phyloP scores from a whole-genome alignment of 1,139 yeast species.

The Yamadazyma triangularis region DNA sequence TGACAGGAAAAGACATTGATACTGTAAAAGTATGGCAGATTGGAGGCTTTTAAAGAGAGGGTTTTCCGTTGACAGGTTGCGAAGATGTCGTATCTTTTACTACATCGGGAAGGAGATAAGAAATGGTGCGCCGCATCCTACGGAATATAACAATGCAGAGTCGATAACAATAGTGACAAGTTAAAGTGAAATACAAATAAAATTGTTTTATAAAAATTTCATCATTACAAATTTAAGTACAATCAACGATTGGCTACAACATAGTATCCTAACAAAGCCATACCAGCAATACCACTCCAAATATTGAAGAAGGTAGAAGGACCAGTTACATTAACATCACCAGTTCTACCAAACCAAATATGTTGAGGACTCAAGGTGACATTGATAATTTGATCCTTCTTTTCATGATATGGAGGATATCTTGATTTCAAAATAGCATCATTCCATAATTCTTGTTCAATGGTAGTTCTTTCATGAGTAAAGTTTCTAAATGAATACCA shows the following conservation, averaged over 20 bases:
- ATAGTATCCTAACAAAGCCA: constrained; percentile 10
- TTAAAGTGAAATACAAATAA: no score
- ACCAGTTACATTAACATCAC: constrained; percentile 31
- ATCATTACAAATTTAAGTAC: no score
- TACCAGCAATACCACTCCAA: constrained; percentile 26
- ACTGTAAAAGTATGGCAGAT: no score
- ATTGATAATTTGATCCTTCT: constrained; percentile 27
- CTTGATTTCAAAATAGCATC: constrained; percentile 57
- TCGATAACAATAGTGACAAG: no score
- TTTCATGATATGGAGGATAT: constrained; percentile 59
- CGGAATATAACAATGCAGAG: no score
- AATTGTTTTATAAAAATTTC: no score
- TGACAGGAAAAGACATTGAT: no score
- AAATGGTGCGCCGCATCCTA: no score
- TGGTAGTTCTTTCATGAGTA: constrained; percentile 68
- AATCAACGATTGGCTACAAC: constrained; percentile 8
- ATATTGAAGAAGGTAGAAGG: constrained; percentile 30
- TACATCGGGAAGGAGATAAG: no score
- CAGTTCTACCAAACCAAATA: constrained; percentile 34
- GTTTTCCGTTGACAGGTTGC: no score
- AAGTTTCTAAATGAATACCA: constrained; percentile 65
- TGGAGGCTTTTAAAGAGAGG: no score
- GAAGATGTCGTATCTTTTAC: no score
- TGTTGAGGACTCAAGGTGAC: constrained; percentile 16
- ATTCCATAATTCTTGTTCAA: constrained; percentile 65